A percentile compares a stretch with the other conserved stretches of the same genome.
These are phyloP conservation scores for Capronia americana DNA, from an alignment of 2,329 filamentous ascomycete species.

Conservation along the genomic window DNA sequence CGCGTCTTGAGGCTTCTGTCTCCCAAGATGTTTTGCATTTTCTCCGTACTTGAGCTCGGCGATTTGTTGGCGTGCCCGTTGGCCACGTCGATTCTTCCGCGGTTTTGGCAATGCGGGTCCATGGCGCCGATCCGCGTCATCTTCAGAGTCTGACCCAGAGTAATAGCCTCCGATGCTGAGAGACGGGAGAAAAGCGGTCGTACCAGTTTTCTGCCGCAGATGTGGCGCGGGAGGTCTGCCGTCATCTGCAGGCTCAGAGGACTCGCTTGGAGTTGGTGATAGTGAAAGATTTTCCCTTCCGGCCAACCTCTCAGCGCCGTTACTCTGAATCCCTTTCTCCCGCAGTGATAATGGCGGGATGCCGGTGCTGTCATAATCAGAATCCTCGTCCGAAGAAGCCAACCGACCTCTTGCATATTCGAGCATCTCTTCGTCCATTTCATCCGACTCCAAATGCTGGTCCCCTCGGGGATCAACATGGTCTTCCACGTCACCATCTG, in stretches of 20 bases:
- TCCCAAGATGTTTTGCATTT: conserved; percentile 64
- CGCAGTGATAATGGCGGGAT: background rate
- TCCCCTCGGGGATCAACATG: conserved; percentile 2
- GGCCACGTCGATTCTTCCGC: conserved; percentile 65
- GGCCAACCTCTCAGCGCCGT: background rate
- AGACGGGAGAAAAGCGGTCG: conserved; percentile 66
- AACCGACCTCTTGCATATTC: conserved; percentile 21
- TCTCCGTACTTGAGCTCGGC: conserved; percentile 68
- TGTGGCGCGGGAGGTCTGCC: background rate
- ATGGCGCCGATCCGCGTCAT: conserved; percentile 49
- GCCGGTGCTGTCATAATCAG: background rate
- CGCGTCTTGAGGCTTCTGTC: conserved; percentile 45
- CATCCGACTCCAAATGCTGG: conserved; percentile 10
- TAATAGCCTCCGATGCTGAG: conserved; percentile 67
- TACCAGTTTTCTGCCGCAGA: background rate
- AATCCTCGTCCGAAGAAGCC: conserved; percentile 29
- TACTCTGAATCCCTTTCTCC: too few relatives aligned
- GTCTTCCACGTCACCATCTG: conserved; percentile 30
- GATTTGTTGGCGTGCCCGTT: conserved; percentile 65
- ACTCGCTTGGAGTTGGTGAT: conserved; percentile 23
- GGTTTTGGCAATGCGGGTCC: conserved; percentile 44
- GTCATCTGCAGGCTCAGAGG: background rate
- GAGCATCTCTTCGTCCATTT: conserved; percentile 22
- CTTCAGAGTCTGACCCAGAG: conserved; percentile 65
- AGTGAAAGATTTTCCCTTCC: conserved; percentile 19